Conservation (phyloP, 495 filamentous ascomycete genomes). For the Trichoderma gamsii region DNA sequence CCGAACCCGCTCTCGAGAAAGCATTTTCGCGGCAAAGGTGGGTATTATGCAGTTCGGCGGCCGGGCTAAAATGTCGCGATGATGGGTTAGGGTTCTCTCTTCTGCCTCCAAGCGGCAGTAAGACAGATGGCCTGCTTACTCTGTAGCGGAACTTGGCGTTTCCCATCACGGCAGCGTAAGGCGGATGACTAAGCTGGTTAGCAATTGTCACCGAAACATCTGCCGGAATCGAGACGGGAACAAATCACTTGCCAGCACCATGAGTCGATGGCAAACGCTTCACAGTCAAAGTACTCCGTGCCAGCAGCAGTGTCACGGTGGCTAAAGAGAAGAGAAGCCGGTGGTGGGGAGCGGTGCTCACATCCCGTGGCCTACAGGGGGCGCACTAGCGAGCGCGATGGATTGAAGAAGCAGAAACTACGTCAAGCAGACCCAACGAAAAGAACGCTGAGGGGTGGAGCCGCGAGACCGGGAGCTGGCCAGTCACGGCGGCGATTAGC, state of each 20-base stretch:
- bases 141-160: background rate
- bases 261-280: background rate
- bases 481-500: background rate
- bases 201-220: background rate
- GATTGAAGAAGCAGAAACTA: background rate
- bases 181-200: background rate
- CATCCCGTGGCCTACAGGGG: conserved; percentile 2
- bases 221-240: background rate
- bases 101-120: background rate
- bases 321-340: conserved; percentile 5
- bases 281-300: background rate
- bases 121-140: background rate
- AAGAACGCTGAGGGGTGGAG: background rate
- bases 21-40: background rate
- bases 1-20: background rate
- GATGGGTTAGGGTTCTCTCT: conserved; percentile 1
- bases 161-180: no score
- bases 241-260: background rate
- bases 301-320: background rate
- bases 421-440: conserved; percentile 3
- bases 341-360: background rate
- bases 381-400: background rate
- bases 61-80: conserved; percentile 13
- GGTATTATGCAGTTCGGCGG: background rate
- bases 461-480: background rate